These are phyloP conservation scores for Polyplosphaeria fusca DNA, from an alignment of 495 filamentous ascomycete genomes.

Conservation along the genomic window DNA sequence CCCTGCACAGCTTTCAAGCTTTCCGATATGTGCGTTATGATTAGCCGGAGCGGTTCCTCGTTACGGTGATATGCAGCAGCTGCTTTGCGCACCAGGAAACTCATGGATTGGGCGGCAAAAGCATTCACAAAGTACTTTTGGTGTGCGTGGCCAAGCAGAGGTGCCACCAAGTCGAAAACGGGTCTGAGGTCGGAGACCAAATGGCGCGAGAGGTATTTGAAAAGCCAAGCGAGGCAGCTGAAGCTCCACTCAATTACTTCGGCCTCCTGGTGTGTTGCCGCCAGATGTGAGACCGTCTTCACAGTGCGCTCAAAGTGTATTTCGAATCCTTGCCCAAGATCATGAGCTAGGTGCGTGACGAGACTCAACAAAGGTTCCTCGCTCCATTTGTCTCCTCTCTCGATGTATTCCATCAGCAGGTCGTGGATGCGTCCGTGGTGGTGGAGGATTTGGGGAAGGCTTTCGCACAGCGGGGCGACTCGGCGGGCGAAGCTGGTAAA, in stretches of 20 bases:
- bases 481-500: conserved; percentile 73
- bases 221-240: conserved; percentile 86
- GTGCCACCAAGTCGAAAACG: conserved; percentile 75
- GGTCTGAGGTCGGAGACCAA: conserved; percentile 81
- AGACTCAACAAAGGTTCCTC: conserved; percentile 83
- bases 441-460: conserved; percentile 85
- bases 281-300: conserved; percentile 61
- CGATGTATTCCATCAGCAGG: conserved; percentile 72
- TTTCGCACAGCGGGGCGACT: conserved; percentile 75
- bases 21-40: conserved; percentile 64
- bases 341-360: conserved; percentile 84
- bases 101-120: conserved; percentile 92
- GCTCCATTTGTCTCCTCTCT: conserved; percentile 66
- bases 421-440: conserved; percentile 80
- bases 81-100: conserved; percentile 87
- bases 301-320: conserved; percentile 74
- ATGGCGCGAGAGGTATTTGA: conserved; percentile 90
- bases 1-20: conserved; percentile 59
- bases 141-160: conserved; percentile 76
- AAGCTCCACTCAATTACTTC: conserved; percentile 97
- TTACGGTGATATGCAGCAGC: conserved; percentile 70
- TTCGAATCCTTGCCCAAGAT: conserved; percentile 85
- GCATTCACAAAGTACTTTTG: conserved; percentile 80
- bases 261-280: conserved; percentile 60
- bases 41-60: conserved; percentile 59